These are phyloP conservation scores for Hanseniaspora guilliermondii DNA, from an alignment of 805 yeast species.

Conservation along the genomic window DNA sequence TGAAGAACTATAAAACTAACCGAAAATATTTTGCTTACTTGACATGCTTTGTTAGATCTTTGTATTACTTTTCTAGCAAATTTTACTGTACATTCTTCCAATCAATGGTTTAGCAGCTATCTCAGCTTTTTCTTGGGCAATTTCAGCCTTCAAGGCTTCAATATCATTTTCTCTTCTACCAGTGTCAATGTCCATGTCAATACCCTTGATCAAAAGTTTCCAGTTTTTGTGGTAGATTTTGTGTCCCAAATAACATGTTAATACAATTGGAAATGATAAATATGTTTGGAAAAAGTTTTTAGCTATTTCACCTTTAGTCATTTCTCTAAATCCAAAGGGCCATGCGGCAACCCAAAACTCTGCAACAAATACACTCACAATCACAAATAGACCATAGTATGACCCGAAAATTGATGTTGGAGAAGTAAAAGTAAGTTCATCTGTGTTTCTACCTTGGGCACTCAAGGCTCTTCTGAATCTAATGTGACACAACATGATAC, in stretches of 20 bases:
- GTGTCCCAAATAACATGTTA: slow-evolving; percentile 47
- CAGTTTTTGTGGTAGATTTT: slow-evolving; percentile 36
- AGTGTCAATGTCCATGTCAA: slow-evolving; percentile 45
- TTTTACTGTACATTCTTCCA: slow-evolving; percentile 26
- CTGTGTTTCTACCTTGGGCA: slow-evolving; percentile 42
- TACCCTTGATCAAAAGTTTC: slow-evolving; percentile 29
- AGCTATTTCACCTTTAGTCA: slow-evolving; percentile 27
- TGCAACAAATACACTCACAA: slow-evolving; percentile 46
- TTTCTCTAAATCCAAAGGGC: slow-evolving; percentile 40
- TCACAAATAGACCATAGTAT: slow-evolving; percentile 41
- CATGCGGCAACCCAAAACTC: slow-evolving; percentile 72
- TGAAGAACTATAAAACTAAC: too few species aligned
- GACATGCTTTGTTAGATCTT: too few species aligned
- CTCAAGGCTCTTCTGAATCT: slow-evolving; percentile 46
- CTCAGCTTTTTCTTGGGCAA: slow-evolving; percentile 34
- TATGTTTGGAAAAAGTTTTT: slow-evolving; percentile 34
- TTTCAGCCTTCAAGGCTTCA: slow-evolving; percentile 38
- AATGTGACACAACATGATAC: slow-evolving; percentile 39
- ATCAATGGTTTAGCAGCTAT: slow-evolving; percentile 33
- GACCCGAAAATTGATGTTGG: slow-evolving; percentile 56
- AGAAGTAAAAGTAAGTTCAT: slow-evolving; percentile 52
- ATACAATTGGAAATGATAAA: slow-evolving; percentile 50
- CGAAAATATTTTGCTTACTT: too few species aligned
- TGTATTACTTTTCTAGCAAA: not conserved
- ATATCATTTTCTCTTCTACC: slow-evolving; percentile 45